These are phyloP conservation scores for Jaltomata sinuosa DNA, from an alignment of 257 asterid species.

Conservation along the genomic window DNA sequence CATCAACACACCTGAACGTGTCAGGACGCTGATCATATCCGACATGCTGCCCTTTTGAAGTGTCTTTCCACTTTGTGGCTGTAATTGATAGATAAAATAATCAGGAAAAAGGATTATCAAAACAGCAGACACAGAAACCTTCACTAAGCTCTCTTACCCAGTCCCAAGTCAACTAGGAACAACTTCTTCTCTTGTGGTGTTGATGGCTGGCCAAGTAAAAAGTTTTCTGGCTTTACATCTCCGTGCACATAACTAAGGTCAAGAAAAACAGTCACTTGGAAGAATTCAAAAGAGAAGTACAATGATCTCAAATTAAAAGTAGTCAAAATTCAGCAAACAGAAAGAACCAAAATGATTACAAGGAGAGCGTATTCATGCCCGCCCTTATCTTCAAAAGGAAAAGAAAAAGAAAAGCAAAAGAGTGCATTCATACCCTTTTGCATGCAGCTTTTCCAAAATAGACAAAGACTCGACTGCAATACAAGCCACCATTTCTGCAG, in stretches of 20 bases:
- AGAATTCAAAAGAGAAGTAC: neutral
- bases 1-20: constrained; percentile 21
- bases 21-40: constrained; percentile 47
- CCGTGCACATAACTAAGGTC: constrained; percentile 34
- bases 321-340: neutral
- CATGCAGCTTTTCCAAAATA: constrained; percentile 37
- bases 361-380: neutral
- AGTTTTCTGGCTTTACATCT: constrained; percentile 47
- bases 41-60: constrained; percentile 28
- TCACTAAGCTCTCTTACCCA: constrained; percentile 20
- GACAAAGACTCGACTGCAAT: constrained; percentile 38
- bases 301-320: neutral
- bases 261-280: neutral
- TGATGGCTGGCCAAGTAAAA: constrained; percentile 38
- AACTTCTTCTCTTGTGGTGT: constrained; percentile 38
- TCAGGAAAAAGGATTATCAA: neutral
- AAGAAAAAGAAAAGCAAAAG: neutral
- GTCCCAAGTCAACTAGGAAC: constrained; percentile 46
- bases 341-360: neutral
- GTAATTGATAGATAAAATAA: constrained; percentile 1
- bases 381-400: neutral
- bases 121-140: neutral
- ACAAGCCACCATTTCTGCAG: constrained; percentile 45
- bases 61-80: constrained; percentile 43
- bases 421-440: constrained; percentile 22